Evolutionary conservation across 306 rosid genomes (phyloP).

Genomic region (Prosopis cineraria): DNA sequence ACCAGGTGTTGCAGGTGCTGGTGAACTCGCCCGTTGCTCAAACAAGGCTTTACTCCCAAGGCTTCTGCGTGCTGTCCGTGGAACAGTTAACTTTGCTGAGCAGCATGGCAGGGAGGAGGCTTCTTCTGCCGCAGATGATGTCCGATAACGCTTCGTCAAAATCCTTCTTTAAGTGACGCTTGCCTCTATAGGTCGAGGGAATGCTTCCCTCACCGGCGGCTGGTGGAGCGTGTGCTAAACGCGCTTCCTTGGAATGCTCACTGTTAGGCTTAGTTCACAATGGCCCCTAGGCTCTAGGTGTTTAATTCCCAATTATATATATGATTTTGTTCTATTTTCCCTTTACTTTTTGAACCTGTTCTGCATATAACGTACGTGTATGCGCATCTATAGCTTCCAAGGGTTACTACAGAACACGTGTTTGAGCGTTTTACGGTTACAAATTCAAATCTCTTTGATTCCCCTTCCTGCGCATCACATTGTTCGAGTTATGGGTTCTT

Average conservation of each 20-base stretch:
- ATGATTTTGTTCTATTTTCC: background rate
- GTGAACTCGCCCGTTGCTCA: slow-evolving; percentile 83
- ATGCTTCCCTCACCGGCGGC: background rate
- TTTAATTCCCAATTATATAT: background rate
- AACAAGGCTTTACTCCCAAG: slow-evolving; percentile 60
- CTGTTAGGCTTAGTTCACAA: background rate
- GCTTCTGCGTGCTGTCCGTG: slow-evolving; percentile 61
- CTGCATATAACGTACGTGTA: background rate
- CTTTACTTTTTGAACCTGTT: background rate
- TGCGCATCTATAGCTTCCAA: background rate
- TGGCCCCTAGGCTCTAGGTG: background rate
- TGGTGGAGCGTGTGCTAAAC: background rate
- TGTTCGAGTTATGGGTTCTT: too few species aligned
- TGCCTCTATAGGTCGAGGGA: background rate
- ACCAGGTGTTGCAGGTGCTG: slow-evolving; percentile 68
- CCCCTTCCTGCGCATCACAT: background rate
- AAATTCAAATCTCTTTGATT: background rate
- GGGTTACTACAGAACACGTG: background rate
- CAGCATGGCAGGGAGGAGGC: slow-evolving; percentile 30
- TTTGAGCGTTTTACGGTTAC: background rate
- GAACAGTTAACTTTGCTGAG: slow-evolving; percentile 61
- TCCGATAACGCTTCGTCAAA: slow-evolving; percentile 28
- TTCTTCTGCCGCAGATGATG: background rate
- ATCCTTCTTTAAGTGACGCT: slow-evolving; percentile 22
- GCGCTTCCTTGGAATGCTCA: background rate